These are phyloP conservation scores for Bacterosira constricta DNA, from an alignment of 108 stramenopile genomes.

Conservation along the genomic window DNA sequence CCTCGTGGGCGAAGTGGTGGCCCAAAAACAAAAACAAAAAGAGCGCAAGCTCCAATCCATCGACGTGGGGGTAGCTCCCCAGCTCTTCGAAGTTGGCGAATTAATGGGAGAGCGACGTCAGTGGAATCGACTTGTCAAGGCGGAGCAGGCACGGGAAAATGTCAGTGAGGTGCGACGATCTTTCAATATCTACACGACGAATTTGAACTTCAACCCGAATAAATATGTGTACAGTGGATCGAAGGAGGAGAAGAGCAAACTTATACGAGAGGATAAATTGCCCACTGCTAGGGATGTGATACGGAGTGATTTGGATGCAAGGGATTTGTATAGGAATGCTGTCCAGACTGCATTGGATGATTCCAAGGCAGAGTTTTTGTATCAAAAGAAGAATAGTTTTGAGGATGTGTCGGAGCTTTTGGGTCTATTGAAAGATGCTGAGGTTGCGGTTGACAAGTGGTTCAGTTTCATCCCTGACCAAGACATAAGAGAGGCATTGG, in stretches of 20 bases:
- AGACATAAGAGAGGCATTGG: slow-evolving; percentile 59
- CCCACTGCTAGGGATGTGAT: slow-evolving; percentile 71
- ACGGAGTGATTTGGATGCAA: slow-evolving; percentile 73
- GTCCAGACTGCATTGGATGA: slow-evolving; percentile 66
- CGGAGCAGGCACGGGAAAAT: slow-evolving; percentile 45
- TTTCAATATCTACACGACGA: slow-evolving; percentile 63
- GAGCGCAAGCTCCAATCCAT: slow-evolving; percentile 33
- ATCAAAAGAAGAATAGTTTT: slow-evolving; percentile 41
- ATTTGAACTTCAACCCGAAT: slow-evolving; percentile 38
- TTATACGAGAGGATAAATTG: slow-evolving; percentile 63
- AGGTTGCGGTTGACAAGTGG: slow-evolving; percentile 60
- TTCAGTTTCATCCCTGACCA: slow-evolving; percentile 63
- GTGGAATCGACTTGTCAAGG: slow-evolving; percentile 49
- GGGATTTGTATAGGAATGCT: slow-evolving; percentile 80
- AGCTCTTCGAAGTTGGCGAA: slow-evolving; percentile 47
- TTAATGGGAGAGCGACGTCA: slow-evolving; percentile 57
- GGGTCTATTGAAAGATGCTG: slow-evolving; percentile 38
- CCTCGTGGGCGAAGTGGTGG: slow-evolving; percentile 32
- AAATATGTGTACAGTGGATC: slow-evolving; percentile 49
- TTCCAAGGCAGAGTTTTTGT: slow-evolving; percentile 61
- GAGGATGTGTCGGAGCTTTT: slow-evolving; percentile 39
- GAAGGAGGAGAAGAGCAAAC: slow-evolving; percentile 42
- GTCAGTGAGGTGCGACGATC: slow-evolving; percentile 51
- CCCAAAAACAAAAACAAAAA: slow-evolving; percentile 30
- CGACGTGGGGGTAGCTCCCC: slow-evolving; percentile 22